A percentile compares a stretch with the other conserved stretches of the same genome.
These are phyloP conservation scores for Thelonectria olida DNA, from an alignment of 2,329 filamentous ascomycete genomes.

Conservation along the genomic window DNA sequence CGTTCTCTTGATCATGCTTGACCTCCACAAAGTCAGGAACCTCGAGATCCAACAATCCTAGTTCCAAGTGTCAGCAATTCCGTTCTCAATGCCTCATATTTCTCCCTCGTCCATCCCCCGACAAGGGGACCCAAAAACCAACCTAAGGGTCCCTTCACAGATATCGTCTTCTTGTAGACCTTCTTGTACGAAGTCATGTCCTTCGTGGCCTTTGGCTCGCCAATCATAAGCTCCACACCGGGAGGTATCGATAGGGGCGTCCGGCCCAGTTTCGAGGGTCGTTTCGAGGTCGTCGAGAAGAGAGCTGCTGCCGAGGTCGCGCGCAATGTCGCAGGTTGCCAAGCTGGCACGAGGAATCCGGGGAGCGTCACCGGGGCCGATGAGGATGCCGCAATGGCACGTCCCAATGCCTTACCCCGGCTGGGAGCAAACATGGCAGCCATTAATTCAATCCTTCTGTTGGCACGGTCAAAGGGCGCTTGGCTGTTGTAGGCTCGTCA, in stretches of 20 bases:
- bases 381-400: slow-evolving; percentile 57
- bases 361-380: slow-evolving; percentile 66
- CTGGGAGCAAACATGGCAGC: slow-evolving; percentile 71
- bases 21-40: slow-evolving; percentile 84
- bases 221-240: slow-evolving; percentile 79
- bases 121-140: slow-evolving; percentile 38
- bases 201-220: slow-evolving; percentile 65
- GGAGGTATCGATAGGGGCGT: slow-evolving; percentile 83
- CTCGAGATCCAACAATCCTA: slow-evolving; percentile 78
- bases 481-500: slow-evolving; percentile 29
- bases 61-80: slow-evolving; percentile 25
- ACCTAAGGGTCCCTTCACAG: slow-evolving; percentile 85
- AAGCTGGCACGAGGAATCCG: slow-evolving; percentile 77
- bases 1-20: slow-evolving; percentile 69
- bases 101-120: neutral
- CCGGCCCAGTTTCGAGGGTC: slow-evolving; percentile 84
- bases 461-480: slow-evolving; percentile 12
- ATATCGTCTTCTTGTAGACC: slow-evolving; percentile 72
- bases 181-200: slow-evolving; percentile 68
- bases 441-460: slow-evolving; percentile 40
- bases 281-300: slow-evolving; percentile 77
- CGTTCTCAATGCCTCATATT: neutral
- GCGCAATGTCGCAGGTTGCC: slow-evolving; percentile 62
- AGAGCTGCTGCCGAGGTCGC: slow-evolving; percentile 30
- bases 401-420: slow-evolving; percentile 67